Conservation (phyloP, 345 rosid genomes). For the Xanthoceras sorbifolium region DNA sequence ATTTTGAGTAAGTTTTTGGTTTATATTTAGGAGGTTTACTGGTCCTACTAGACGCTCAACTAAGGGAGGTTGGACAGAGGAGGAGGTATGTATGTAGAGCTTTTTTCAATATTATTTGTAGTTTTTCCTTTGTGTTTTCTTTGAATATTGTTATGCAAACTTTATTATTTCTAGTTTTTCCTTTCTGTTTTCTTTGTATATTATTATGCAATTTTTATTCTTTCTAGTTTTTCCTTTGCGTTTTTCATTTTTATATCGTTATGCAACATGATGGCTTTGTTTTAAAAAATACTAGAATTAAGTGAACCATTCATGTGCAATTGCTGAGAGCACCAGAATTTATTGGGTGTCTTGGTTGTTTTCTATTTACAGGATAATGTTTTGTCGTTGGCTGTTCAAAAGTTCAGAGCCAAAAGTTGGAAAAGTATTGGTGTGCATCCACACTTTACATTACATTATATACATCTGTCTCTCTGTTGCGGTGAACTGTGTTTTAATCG, state of each 20-base stretch:
- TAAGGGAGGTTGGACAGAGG: constrained; percentile 45
- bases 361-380: constrained; percentile 23
- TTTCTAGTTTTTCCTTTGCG: too few relatives aligned
- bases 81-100: constrained; percentile 34
- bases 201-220: too few relatives aligned
- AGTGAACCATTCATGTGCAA: neutral
- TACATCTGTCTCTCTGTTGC: neutral
- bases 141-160: too few relatives aligned
- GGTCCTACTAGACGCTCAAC: constrained; percentile 39
- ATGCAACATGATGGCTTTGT: neutral
- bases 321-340: neutral
- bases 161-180: too few relatives aligned
- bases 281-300: neutral
- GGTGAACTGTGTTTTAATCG: neutral
- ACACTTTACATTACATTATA: neutral
- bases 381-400: constrained; percentile 32
- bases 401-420: constrained; percentile 31
- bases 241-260: neutral
- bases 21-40: constrained; percentile 24
- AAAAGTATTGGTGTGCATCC: constrained; percentile 33
- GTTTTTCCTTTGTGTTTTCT: too few relatives aligned
- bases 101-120: too few relatives aligned
- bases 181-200: neutral
- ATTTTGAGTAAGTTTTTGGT: neutral
- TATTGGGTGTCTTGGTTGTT: neutral